phyloP scores from a whole-genome alignment of 2,329 filamentous ascomycete species.

The Emmonsia crescens region DNA sequence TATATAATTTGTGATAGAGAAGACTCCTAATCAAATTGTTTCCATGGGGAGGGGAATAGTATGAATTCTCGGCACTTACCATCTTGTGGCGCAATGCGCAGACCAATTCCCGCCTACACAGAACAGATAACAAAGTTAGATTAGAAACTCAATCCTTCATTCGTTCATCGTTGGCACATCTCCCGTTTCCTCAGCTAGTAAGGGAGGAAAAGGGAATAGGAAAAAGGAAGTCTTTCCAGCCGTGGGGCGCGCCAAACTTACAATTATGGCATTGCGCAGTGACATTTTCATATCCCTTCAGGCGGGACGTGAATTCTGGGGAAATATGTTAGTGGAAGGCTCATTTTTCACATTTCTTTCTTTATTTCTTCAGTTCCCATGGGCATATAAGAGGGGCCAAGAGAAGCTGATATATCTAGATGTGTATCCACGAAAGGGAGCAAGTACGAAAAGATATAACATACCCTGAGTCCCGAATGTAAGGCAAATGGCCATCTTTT shows the following conservation, averaged over 20 bases:
- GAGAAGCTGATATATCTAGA: neutral
- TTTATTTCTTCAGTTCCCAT: neutral
- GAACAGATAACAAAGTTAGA: neutral
- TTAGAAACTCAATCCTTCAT: neutral
- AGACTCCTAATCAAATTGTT: neutral
- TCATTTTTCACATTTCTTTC: neutral
- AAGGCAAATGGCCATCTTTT: slow-evolving; percentile 20
- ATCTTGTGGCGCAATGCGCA: slow-evolving; percentile 24
- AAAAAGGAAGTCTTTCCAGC: neutral
- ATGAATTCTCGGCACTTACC: slow-evolving; percentile 12
- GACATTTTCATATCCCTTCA: slow-evolving; percentile 26
- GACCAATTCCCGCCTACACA: slow-evolving; percentile 24
- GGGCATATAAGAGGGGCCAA: neutral
- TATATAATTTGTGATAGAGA: neutral
- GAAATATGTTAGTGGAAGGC: neutral
- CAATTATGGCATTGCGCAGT: slow-evolving; percentile 29
- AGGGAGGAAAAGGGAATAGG: neutral
- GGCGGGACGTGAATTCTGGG: slow-evolving; percentile 23
- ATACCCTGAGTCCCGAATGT: slow-evolving; percentile 21
- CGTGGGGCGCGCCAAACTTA: slow-evolving; percentile 4
- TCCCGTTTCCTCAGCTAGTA: neutral
- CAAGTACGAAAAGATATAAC: neutral
- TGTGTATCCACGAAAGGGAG: neutral
- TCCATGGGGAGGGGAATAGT: neutral
- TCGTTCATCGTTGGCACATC: neutral